Evolutionary conservation across 345 rosid species (phyloP), one percentile per base, ranked within the genome.

Genomic region (Eutrema heterophyllum): DNA sequence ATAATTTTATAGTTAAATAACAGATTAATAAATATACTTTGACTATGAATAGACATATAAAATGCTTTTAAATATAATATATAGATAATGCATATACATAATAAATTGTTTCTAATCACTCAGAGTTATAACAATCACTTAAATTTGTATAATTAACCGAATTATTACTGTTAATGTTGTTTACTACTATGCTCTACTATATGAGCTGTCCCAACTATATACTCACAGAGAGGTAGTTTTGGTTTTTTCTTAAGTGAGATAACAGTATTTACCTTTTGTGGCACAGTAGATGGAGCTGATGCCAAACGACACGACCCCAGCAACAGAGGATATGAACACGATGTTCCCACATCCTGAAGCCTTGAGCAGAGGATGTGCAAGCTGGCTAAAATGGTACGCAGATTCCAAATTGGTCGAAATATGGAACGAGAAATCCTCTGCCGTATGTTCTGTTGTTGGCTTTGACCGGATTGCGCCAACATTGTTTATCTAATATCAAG

Each of bases 241-340:
- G 5, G 51, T 46, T 46, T 46, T 7, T 46, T 46, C 51, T 49
- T 4, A 10, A 52, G 53, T 21, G 24, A 21, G 1, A 21, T 36
- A 36, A 21, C 14, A 10, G 57, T 13, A 54, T 32, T 13, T 55
- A 67, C 71, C 71, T 67, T 67, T 67, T 16, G 59, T 67, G 39
- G 71, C 71, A 11, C 24, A 12, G 44, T 67, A 67, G 61, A 51
- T 39, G 48, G 71, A 50, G 56, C 71, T 39, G 44, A 35, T 8
- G 48, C 55, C 1, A 51, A 51, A 1, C 1, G 59, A 21, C 35
- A 53, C 38, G 9, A 67, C 49, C 49, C 49, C 71, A 38, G 60
- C 16, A 67, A 67, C 5, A 21, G 71, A 67, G 49, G 71, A 67
- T 24, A 67, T 67, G 38, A 67, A 67, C 71, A 67, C 71, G 38